Base-by-base conservation (phyloP, 441 rosid species). In the Macaranga tanarius region DNA sequence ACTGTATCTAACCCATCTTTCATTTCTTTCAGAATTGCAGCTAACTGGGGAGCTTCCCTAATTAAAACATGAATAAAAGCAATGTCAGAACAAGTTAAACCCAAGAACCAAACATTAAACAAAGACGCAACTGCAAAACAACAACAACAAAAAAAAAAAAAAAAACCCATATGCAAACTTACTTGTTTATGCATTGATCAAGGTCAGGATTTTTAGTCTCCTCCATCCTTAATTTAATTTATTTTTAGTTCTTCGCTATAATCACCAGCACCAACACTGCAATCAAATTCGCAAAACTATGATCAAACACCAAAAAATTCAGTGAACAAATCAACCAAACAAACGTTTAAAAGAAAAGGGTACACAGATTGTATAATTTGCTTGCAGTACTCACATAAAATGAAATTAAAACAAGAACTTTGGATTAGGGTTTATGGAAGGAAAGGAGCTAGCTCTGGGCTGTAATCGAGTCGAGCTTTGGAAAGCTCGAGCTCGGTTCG, bases 11-110 rank as follows among this genome's bases (percentile, higher is more conserved):
- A 79, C 7, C 90, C 97, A 64, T 82, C 88, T 74, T 88, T 92
- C 88, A 91, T 89, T 48, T 95, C 99, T 78, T 72, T 91, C 83
- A 95, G 73, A 67, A 86, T 76, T 0, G 83, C 63, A 67, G 81
- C 87, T 73, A 95, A 78, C 67, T 87, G 92, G 56, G 88, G 85
- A 58, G 93, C 88, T 73, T 88, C 96, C 65, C 97, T 90, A 75
- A 67, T 70, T 76, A 62, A 56, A 51, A 70, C 59, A 74, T 31
- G 12, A 56, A 66, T 5, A 31, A 17, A 50, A 57, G 25, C 22
- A 64, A 57, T 25, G 50, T 7, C 4, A 31, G 4, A 45, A 60
- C 2, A 22, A 60, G 12, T 47, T 28, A 40, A 61, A 51, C 20
- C 13, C 28, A 17, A 57, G 51, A 17, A 28, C 10, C 38, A 0